A percentile compares a stretch with the other conserved stretches of the same genome.
Conservation (phyloP, 192 early-diverging fungal species). For the Backusella psychrophila region DNA sequence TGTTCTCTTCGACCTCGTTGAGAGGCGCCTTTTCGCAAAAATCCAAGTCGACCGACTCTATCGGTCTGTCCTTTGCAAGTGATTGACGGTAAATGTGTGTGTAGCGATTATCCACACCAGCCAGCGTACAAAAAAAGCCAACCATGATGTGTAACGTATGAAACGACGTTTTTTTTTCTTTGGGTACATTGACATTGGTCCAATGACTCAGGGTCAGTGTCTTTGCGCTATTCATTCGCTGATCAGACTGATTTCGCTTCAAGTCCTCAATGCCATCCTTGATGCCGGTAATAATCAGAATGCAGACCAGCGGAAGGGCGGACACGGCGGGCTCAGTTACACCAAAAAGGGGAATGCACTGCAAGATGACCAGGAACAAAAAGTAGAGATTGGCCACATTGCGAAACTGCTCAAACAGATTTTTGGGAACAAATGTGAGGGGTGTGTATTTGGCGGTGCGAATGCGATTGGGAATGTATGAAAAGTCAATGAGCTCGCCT, state of each 20-base stretch:
- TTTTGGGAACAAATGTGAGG: constrained; percentile 93
- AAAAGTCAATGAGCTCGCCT: constrained; percentile 29
- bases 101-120: constrained; percentile 30
- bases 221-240: constrained; percentile 72
- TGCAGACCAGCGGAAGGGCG: constrained; percentile 81
- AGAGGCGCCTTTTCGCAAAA: constrained; percentile 4
- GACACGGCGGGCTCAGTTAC: constrained; percentile 77
- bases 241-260: constrained; percentile 82
- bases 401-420: constrained; percentile 96
- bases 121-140: constrained; percentile 22
- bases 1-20: constrained; percentile 2
- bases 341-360: constrained; percentile 58
- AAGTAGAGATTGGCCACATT: constrained; percentile 97
- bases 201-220: constrained; percentile 55
- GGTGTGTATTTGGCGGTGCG: constrained; percentile 91
- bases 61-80: background rate
- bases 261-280: constrained; percentile 96
- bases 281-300: constrained; percentile 73
- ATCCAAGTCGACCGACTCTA: background rate
- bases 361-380: constrained; percentile 83
- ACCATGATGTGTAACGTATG: constrained; percentile 8
- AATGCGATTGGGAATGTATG: constrained; percentile 66
- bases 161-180: background rate
- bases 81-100: constrained; percentile 19
- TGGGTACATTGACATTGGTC: constrained; percentile 60